Conservation (phyloP, 1,139 yeast genomes). For the Arxiozyma telluris region DNA sequence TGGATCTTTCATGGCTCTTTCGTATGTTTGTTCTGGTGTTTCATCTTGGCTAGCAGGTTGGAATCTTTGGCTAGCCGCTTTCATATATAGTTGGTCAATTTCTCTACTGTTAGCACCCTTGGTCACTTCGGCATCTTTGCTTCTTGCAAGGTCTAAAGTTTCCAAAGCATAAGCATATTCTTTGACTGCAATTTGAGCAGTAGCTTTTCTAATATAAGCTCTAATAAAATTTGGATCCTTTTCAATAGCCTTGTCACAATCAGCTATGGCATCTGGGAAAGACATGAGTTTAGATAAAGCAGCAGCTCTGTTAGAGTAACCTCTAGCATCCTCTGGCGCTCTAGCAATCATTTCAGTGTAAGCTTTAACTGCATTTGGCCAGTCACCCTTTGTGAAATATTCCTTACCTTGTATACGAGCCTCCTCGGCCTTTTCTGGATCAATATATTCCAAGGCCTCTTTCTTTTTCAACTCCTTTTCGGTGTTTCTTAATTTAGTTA, state of each 20-base stretch:
- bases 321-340: constrained; percentile 93
- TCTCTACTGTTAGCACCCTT: constrained; percentile 58
- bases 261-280: constrained; percentile 92
- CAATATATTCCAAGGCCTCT: constrained; percentile 70
- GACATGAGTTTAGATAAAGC: constrained; percentile 90
- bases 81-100: constrained; percentile 72
- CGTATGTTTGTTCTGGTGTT: constrained; percentile 90
- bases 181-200: constrained; percentile 84
- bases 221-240: constrained; percentile 83
- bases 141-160: constrained; percentile 71
- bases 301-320: constrained; percentile 97
- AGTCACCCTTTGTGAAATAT: constrained; percentile 78
- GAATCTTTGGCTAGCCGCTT: constrained; percentile 75
- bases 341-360: constrained; percentile 94
- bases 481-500: constrained; percentile 76
- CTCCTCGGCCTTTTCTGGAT: constrained; percentile 89
- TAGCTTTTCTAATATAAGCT: constrained; percentile 96
- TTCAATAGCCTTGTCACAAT: constrained; percentile 82
- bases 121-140: constrained; percentile 55
- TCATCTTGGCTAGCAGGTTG: constrained; percentile 71
- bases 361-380: constrained; percentile 94
- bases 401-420: constrained; percentile 92
- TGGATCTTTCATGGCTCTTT: constrained; percentile 85
- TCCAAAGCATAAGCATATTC: constrained; percentile 78
- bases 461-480: constrained; percentile 76